These are phyloP conservation scores for Scedosporium dehoogii DNA, from an alignment of 2,329 filamentous ascomycete genomes.

Conservation along the genomic window DNA sequence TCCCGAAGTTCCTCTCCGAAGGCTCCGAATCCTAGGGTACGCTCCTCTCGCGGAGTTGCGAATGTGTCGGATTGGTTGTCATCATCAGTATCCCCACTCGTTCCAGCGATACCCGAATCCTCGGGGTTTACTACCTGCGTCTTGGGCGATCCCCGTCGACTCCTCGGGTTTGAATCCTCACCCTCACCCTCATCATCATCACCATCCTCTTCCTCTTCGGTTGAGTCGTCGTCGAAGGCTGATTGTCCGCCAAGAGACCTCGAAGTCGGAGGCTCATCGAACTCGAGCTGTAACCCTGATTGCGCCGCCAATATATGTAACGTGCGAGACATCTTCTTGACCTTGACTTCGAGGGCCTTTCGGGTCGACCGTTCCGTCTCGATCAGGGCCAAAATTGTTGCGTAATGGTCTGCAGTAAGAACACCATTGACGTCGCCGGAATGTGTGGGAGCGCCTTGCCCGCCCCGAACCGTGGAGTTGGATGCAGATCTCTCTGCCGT, in stretches of 20 bases:
- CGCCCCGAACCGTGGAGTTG: conserved; percentile 36
- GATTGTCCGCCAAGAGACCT: conserved; percentile 6
- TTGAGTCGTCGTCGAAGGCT: conserved; percentile 4
- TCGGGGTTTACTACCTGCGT: conserved; percentile 12
- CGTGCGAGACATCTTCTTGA: conserved; percentile 41
- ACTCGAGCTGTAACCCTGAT: neutral
- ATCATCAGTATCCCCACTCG: conserved; percentile 23
- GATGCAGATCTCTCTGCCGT: conserved; percentile 28
- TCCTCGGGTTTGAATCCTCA: conserved; percentile 10
- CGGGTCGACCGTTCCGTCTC: conserved; percentile 47
- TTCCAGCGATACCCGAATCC: conserved; percentile 25
- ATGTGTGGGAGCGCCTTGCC: conserved; percentile 32
- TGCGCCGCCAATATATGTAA: conserved; percentile 32
- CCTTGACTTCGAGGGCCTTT: conserved; percentile 44
- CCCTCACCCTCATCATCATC: conserved; percentile 12
- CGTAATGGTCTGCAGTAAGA: conserved; percentile 36
- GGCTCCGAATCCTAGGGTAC: conserved; percentile 23
- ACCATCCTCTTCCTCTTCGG: conserved; percentile 8
- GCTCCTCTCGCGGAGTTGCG: conserved; percentile 41
- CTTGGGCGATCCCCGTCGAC: conserved; percentile 9
- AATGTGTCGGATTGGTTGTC: conserved; percentile 38
- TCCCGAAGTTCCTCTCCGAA: conserved; percentile 32
- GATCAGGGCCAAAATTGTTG: conserved; percentile 39
- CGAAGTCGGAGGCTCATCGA: conserved; percentile 1
- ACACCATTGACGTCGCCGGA: conserved; percentile 20